Evolutionary conservation across 495 filamentous ascomycete species (phyloP).

Genomic region (Aspergillus cristatus): DNA sequence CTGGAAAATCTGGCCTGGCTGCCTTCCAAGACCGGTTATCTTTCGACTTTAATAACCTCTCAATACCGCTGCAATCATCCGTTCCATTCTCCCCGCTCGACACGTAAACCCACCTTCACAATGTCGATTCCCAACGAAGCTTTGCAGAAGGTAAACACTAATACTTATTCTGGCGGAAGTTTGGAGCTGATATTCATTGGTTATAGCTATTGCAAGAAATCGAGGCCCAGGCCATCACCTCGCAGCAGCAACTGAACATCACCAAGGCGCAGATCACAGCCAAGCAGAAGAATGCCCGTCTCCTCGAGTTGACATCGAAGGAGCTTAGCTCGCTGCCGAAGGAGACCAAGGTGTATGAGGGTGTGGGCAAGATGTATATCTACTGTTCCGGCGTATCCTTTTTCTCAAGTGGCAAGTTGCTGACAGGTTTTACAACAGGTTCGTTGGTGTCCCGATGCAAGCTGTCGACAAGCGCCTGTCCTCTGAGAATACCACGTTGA

Average conservation of each 20-base stretch:
- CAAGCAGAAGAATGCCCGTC: slow-evolving; percentile 82
- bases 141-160: slow-evolving; percentile 67
- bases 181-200: neutral
- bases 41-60: too few relatives aligned
- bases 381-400: neutral
- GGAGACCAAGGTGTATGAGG: slow-evolving; percentile 81
- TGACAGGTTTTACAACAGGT: slow-evolving; percentile 47
- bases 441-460: slow-evolving; percentile 64
- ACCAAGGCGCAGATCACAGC: slow-evolving; percentile 76
- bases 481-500: slow-evolving; percentile 63
- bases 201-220: slow-evolving; percentile 85
- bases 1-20: too few relatives aligned
- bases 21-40: too few relatives aligned
- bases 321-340: slow-evolving; percentile 72
- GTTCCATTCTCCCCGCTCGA: too few relatives aligned
- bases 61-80: too few relatives aligned
- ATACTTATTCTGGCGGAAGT: neutral
- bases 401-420: neutral
- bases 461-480: slow-evolving; percentile 68
- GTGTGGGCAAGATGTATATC: slow-evolving; percentile 89
- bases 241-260: slow-evolving; percentile 86
- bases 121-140: slow-evolving; percentile 98
- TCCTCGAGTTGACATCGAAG: slow-evolving; percentile 77
- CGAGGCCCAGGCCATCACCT: slow-evolving; percentile 73
- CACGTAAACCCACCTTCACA: slow-evolving; percentile 12